A percentile compares a stretch with the other conserved stretches of the same genome.
Conservation (phyloP, 306 rosid species). For the Gynostemma pentaphyllum region DNA sequence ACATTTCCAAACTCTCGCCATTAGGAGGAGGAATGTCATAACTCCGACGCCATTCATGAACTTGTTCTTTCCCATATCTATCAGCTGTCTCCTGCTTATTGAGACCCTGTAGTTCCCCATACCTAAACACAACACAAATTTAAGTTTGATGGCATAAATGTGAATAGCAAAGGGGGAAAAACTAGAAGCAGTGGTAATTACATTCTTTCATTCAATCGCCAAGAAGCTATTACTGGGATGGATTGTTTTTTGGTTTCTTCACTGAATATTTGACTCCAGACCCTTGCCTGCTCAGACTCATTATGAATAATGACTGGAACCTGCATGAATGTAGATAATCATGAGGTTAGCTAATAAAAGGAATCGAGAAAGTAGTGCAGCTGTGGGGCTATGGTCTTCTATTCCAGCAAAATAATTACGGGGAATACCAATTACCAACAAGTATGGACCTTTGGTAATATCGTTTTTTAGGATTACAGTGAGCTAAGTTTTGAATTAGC, state of each 20-base stretch:
- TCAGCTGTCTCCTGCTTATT: constrained; percentile 98
- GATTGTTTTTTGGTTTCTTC: constrained; percentile 90
- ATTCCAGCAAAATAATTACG: neutral
- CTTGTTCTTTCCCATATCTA: constrained; percentile 91
- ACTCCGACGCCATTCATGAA: constrained; percentile 97
- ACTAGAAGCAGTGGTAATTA: constrained; percentile 21
- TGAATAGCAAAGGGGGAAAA: constrained; percentile 1
- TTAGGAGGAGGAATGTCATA: constrained; percentile 90
- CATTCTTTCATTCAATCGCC: constrained; percentile 99
- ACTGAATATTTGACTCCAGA: constrained; percentile 81
- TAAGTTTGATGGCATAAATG: neutral
- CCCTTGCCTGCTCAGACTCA: constrained; percentile 77
- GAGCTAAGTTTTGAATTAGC: neutral
- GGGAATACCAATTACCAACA: no score
- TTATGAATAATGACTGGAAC: constrained; percentile 76
- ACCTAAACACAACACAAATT: constrained; percentile 33
- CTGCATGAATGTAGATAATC: constrained; percentile 29
- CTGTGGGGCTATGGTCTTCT: neutral
- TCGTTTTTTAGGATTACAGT: neutral
- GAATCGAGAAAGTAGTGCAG: neutral
- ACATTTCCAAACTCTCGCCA: constrained; percentile 99
- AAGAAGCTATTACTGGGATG: constrained; percentile 76
- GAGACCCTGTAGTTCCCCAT: constrained; percentile 96
- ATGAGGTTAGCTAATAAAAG: constrained; percentile 3
- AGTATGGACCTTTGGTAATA: neutral